Base-by-base conservation (phyloP, 768 basidiomycete genomes). In the Russula sp. region DNA sequence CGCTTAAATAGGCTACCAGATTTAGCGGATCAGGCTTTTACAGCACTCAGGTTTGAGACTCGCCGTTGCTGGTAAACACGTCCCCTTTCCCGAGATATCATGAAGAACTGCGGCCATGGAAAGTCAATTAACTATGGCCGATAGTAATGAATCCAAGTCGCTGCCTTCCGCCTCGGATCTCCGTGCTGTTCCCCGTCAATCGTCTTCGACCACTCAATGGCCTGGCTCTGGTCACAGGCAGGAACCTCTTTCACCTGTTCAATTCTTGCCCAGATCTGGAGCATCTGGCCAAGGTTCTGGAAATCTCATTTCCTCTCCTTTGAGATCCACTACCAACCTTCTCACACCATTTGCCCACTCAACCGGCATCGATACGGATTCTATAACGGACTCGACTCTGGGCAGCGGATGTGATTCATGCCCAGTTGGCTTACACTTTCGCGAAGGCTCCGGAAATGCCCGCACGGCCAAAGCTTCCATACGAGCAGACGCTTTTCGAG, bases 401-500 rank as follows among this genome's bases (percentile, higher is more conserved):
- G 32, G 44, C 7, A 32, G 48, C 9, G 48, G 53, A n/a, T 39
- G 47, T 20, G 58, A 59, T 55, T 39, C n/a, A 16, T 53, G 50
- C 27, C 16, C 39, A 27, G 2, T 44, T 35, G 64, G 64, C 39
- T 22, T 67, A 22, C 66, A 67, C 55, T 66, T 67, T 57, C 64
- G 66, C 20, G 66, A 67, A 47, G 60, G 66, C n/a, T 67, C 66
- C 16, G 64, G 66, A 20, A 67, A 67, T 35, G 63, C 66, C 18
- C 59, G 64, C 37, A 64, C 57, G 37, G 64, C 47, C 18, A 66
- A 66, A 50, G 20, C 32, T 11, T 60, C 56, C 27, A 22, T 45
- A 20, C 48, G 48, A n/a, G 22, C 61, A 16, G 52, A 37, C 9
- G 31, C 7, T 44, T 27, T 35, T 34, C 51, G 52, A 3, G 35